A percentile compares a stretch with the other conserved stretches of the same genome.
Conservation (phyloP, 2,329 filamentous ascomycete species). For the Ophiostoma sp. region DNA sequence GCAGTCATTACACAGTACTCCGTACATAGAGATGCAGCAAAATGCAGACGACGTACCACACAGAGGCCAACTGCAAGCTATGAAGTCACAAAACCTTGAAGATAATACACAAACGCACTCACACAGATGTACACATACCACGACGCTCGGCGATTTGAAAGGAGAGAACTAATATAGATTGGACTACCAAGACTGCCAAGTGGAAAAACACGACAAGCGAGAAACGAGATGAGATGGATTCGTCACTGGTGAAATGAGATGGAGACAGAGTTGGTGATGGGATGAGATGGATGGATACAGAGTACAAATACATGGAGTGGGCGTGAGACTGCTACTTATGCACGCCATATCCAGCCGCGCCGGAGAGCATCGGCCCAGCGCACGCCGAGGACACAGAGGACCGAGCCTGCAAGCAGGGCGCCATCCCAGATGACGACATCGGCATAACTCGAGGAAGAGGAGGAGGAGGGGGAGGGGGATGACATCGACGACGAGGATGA, state of each 20-base stretch:
- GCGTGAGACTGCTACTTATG: slow-evolving; percentile 7
- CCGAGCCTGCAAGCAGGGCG: slow-evolving; percentile 38
- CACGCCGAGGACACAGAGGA: slow-evolving; percentile 39
- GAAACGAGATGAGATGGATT: background rate
- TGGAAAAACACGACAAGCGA: background rate
- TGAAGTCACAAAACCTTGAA: background rate
- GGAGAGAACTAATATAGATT: background rate
- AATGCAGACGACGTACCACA: background rate
- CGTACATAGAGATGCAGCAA: background rate
- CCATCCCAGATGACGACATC: slow-evolving; percentile 41
- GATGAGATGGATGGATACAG: background rate
- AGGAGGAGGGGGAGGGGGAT: background rate
- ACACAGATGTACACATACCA: background rate
- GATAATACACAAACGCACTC: background rate
- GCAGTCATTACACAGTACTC: background rate
- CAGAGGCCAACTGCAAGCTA: background rate
- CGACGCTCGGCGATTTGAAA: background rate
- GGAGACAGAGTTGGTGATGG: background rate
- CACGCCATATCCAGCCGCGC: slow-evolving; percentile 27
- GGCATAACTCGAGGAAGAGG: slow-evolving; percentile 31
- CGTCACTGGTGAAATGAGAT: background rate
- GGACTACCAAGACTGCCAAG: background rate
- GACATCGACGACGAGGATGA: background rate
- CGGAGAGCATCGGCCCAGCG: slow-evolving; percentile 34
- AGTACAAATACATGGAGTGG: background rate